Evolutionary conservation across 805 yeast species (phyloP).

Genomic region (Hyphopichia homilentoma): DNA sequence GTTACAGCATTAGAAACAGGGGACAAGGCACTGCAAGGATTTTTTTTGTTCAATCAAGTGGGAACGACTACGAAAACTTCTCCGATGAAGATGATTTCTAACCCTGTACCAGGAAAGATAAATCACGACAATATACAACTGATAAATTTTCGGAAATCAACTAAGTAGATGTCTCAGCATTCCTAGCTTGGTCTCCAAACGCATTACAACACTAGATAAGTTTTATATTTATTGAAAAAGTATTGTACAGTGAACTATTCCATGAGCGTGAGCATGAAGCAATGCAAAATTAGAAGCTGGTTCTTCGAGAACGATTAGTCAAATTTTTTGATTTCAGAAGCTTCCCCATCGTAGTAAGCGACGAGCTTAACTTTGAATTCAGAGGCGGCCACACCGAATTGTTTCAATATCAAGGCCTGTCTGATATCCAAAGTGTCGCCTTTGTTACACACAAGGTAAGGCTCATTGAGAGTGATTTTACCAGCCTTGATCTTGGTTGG

Average conservation of each 20-base stretch:
- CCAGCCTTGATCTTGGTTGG: slow-evolving; percentile 92
- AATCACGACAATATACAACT: slow-evolving; percentile 4
- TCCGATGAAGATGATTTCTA: no score
- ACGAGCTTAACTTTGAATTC: slow-evolving; percentile 78
- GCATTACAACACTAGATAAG: no score
- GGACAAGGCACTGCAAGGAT: slow-evolving; percentile 57
- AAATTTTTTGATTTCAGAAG: slow-evolving; percentile 23
- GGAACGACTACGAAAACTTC: slow-evolving; percentile 1
- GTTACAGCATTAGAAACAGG: slow-evolving; percentile 63
- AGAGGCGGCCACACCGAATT: slow-evolving; percentile 92
- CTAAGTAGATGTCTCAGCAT: no score
- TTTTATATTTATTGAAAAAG: no score
- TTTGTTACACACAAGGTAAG: slow-evolving; percentile 72
- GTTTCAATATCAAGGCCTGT: slow-evolving; percentile 88
- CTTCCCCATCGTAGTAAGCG: slow-evolving; percentile 75
- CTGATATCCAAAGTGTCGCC: slow-evolving; percentile 84
- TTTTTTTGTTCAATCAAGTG: slow-evolving; percentile 67
- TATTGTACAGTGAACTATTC: no score
- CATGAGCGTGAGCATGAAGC: no score
- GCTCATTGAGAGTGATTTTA: slow-evolving; percentile 72
- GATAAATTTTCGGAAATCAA: no score
- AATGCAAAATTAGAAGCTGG: no score
- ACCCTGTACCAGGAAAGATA: slow-evolving; percentile 6
- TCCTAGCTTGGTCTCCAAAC: no score
- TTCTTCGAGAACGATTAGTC: no score